Evolutionary conservation across 2,329 filamentous ascomycete species (phyloP).

Genomic region (Claviceps maximensis): DNA sequence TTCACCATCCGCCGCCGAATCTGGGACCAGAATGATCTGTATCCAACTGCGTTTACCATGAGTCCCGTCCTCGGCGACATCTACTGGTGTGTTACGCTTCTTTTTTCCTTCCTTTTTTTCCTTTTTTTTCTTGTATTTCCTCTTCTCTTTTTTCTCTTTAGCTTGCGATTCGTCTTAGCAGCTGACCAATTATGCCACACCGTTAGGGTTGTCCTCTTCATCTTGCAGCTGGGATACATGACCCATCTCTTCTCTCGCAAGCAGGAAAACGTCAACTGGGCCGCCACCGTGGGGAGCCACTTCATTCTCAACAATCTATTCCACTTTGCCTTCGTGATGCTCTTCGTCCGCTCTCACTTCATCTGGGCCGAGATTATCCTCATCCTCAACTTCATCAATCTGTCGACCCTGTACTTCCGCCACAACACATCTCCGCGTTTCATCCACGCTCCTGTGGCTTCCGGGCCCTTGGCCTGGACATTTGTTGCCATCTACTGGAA

Average conservation of each 20-base stretch:
- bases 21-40: constrained; percentile 58
- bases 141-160: no score
- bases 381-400: constrained; percentile 70
- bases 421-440: constrained; percentile 58
- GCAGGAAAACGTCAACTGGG: constrained; percentile 47
- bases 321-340: constrained; percentile 67
- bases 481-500: constrained; percentile 83
- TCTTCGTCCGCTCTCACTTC: constrained; percentile 68
- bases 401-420: constrained; percentile 67
- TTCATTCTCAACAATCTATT: constrained; percentile 80
- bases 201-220: constrained; percentile 54
- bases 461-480: constrained; percentile 70
- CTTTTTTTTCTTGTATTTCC: no score
- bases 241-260: constrained; percentile 61
- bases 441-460: constrained; percentile 64
- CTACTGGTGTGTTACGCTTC: constrained; percentile 69
- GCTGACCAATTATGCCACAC: not conserved
- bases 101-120: no score
- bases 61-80: constrained; percentile 52
- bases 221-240: constrained; percentile 65
- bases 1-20: constrained; percentile 47
- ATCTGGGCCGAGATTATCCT: constrained; percentile 63
- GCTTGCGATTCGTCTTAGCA: no score
- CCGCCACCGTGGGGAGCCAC: constrained; percentile 67
- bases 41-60: constrained; percentile 61